A percentile compares a stretch with the other conserved stretches of the same genome.
Conservation (phyloP, 805 yeast genomes). For the Candida incommunis region DNA sequence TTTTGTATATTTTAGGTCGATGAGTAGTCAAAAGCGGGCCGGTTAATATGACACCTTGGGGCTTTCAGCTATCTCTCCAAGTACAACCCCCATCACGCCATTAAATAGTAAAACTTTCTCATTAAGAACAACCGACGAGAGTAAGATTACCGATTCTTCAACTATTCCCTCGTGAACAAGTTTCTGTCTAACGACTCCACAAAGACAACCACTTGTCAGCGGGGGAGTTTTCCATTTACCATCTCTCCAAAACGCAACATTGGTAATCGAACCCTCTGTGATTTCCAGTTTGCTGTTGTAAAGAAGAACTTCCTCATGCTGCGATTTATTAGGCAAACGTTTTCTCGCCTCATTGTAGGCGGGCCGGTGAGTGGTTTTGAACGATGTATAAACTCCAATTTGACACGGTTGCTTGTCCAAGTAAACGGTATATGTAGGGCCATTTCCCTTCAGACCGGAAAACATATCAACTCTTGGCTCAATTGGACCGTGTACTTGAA, state of each 20-base stretch:
- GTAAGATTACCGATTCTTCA: slow-evolving; percentile 35
- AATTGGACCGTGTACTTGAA: slow-evolving; percentile 18
- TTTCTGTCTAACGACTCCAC: slow-evolving; percentile 67
- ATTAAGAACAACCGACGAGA: slow-evolving; percentile 41
- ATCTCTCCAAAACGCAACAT: slow-evolving; percentile 47
- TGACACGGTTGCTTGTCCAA: slow-evolving; percentile 39
- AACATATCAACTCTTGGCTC: slow-evolving; percentile 11
- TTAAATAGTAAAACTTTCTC: slow-evolving; percentile 63
- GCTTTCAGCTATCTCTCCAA: neutral
- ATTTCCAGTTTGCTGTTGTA: slow-evolving; percentile 45
- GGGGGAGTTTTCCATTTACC: slow-evolving; percentile 70
- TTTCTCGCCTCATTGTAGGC: slow-evolving; percentile 48
- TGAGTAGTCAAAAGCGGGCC: neutral
- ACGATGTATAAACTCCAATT: slow-evolving; percentile 67
- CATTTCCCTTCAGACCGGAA: slow-evolving; percentile 9
- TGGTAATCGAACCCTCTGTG: slow-evolving; percentile 75
- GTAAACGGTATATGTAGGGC: slow-evolving; percentile 40
- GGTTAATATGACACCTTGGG: too few relatives aligned
- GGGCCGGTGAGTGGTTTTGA: slow-evolving; percentile 64
- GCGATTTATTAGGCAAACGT: slow-evolving; percentile 15
- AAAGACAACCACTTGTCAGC: slow-evolving; percentile 62
- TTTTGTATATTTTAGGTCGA: slow-evolving; percentile 63
- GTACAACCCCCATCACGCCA: slow-evolving; percentile 61
- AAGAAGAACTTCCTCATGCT: slow-evolving; percentile 49
- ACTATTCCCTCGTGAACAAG: slow-evolving; percentile 40